Evolutionary conservation across 2,329 filamentous ascomycete genomes (phyloP).

Genomic region (Neurospora sp.): DNA sequence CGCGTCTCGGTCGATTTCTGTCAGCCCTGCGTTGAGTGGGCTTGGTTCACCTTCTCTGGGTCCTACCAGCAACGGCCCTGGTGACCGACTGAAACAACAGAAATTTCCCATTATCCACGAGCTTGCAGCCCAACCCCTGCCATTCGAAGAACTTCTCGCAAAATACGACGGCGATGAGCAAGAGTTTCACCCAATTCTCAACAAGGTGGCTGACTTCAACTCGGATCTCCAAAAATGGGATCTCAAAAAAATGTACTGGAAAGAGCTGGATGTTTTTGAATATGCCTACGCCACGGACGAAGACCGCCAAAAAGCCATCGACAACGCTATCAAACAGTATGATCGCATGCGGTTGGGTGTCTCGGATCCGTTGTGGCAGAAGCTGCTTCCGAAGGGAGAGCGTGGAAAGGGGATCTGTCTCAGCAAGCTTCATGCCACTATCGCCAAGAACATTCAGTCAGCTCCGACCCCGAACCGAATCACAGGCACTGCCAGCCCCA

Average conservation of each 20-base stretch:
- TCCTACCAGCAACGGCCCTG: constrained; percentile 38
- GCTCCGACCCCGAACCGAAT: constrained; percentile 41
- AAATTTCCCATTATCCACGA: constrained; percentile 47
- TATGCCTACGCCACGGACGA: constrained; percentile 45
- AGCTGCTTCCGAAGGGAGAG: constrained; percentile 46
- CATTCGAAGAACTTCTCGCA: constrained; percentile 36
- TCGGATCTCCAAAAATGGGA: constrained; percentile 40
- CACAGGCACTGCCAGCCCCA: constrained; percentile 36
- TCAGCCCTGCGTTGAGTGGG: constrained; percentile 47
- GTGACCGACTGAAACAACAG: constrained; percentile 35
- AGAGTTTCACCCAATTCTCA: constrained; percentile 44
- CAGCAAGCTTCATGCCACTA: constrained; percentile 49
- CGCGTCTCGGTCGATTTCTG: constrained; percentile 35
- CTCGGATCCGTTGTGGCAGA: constrained; percentile 51
- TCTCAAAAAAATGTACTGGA: constrained; percentile 48
- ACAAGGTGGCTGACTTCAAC: constrained; percentile 48
- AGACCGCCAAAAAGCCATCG: constrained; percentile 48
- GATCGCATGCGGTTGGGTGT: constrained; percentile 48
- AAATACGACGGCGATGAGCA: constrained; percentile 36
- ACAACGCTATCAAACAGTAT: constrained; percentile 50
- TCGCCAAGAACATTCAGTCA: constrained; percentile 40
- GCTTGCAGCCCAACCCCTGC: constrained; percentile 43
- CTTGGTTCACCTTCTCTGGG: constrained; percentile 42
- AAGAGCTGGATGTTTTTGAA: constrained; percentile 54
- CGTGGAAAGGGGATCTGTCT: constrained; percentile 50